Base-by-base conservation (phyloP, 352 stramenopile genomes). In the Phytophthora litchii region DNA sequence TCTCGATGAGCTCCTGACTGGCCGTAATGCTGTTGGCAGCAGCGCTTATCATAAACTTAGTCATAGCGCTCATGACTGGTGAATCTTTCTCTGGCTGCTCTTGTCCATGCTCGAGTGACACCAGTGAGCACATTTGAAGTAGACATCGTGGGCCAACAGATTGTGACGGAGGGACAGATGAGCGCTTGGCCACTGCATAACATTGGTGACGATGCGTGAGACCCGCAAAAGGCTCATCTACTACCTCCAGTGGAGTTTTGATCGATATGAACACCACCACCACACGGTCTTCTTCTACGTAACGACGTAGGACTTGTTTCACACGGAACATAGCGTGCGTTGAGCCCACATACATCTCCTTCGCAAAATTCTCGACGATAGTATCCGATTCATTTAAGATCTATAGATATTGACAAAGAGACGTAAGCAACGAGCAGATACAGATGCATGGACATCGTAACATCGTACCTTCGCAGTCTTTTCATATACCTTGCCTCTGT, bases 121-220 rank as follows among this genome's bases (percentile, higher is more conserved):
- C 63, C 11, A 75, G 45, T 16, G 71, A 69, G 45, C 74, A 83
- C 51, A 70, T 78, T 54, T 88, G 78, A 19, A 91, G 65, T 35
- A 89, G 56, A 32, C 74, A 71, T 31, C 64, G 64, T 6, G 49
- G 34, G 32, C 68, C 66, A 41, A 60, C 25, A 14, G 70, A 64
- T 36, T 69, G 49, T 45, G 61, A 68, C 7, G 43, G 20, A 25
- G 58, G 41, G 0, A 64, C 49, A 0, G 58, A 64, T 16, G 63
- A 64, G 12, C 59, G 63, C 50, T 67, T 76, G 40, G 44, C 61
- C 10, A 76, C 67, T 9, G 61, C 63, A 52, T 76, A 76, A 31
- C 58, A 71, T 20, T 76, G 65, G 14, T 76, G 63, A 27, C 63
- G 67, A 19, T 73, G 67, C 14, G 58, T 71, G 6, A 73, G 40